Base-by-base conservation (phyloP, 2,329 filamentous ascomycete species). In the Colletotrichum tamarilloi region DNA sequence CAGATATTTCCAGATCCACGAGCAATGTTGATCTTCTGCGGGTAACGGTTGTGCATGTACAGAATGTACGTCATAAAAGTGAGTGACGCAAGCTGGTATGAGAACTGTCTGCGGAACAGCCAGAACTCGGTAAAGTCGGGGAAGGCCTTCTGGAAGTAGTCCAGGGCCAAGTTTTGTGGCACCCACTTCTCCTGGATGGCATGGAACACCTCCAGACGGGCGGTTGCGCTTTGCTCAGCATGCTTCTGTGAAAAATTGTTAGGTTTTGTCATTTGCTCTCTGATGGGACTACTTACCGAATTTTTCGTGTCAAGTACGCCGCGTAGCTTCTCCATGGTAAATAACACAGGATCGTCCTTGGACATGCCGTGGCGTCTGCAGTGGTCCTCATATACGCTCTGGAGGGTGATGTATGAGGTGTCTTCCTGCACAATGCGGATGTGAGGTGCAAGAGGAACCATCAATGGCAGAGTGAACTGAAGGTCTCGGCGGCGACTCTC, bases 41-140 rank as follows among this genome's bases (percentile, higher is more conserved):
- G 97, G 82, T 97, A 98, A 35, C 97, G 94, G 81, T 95, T 95
- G 81, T 96, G 95, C 92, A 99, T 98, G 85, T 96, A 96, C 86
- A 99, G 93, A 72, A 98, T 93, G 81, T 98, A 99, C 4, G 97
- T 98, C 93, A 99, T 98, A 85, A 99, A 99, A 1, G 97, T 98
- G 76, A 98, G 89, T 1, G 95, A 92, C 24, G 97, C 96, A 74
- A 98, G 92, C 84, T 99, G 97, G 86, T 98, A 98, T 26, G 95
- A 94, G 85, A 99, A 98, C 76, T 98, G 95, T 72, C 95, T 92
- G 72, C 97, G 94, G 94, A 99, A 99, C 71, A 99, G 90, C 95
- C 96, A 99, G 87, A 98, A 98, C 79, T 98, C 95, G 58, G 94
- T 91, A 82, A 94, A 99, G 75, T 94, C 93, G 35, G 95, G 93